Conservation (phyloP, 345 rosid genomes). For the Crucihimalaya himalaica region DNA sequence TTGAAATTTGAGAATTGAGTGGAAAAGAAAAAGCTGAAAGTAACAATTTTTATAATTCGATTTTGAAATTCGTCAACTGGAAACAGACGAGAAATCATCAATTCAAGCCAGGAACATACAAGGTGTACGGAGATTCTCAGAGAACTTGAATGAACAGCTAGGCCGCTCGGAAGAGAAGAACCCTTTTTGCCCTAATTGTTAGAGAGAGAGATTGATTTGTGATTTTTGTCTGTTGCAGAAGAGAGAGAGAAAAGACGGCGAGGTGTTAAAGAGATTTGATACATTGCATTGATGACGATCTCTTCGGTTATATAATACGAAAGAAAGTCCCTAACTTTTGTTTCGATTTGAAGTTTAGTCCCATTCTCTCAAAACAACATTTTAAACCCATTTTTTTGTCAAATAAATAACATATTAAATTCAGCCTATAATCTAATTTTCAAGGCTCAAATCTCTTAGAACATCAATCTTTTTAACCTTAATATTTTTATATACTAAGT, state of each 20-base stretch:
- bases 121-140: neutral
- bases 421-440: too few species aligned
- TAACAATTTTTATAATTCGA: neutral
- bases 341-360: neutral
- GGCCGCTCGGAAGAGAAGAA: neutral
- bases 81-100: neutral
- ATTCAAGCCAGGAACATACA: neutral
- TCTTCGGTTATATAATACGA: neutral
- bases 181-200: neutral
- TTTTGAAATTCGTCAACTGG: neutral
- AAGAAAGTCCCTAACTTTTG: neutral
- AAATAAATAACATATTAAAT: too few species aligned
- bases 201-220: neutral
- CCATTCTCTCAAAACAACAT: too few species aligned
- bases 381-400: too few species aligned
- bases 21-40: constrained; percentile 14
- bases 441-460: too few species aligned
- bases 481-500: too few species aligned
- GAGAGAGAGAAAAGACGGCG: constrained; percentile 24
- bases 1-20: neutral
- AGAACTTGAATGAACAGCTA: constrained; percentile 3
- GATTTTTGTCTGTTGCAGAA: constrained; percentile 7
- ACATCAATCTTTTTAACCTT: too few species aligned
- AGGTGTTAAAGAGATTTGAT: neutral
- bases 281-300: constrained; percentile 17